A percentile compares a stretch with the other conserved stretches of the same genome.
phyloP scores from a whole-genome alignment of 179 eudicot genomes.

The Silene coronaria region DNA sequence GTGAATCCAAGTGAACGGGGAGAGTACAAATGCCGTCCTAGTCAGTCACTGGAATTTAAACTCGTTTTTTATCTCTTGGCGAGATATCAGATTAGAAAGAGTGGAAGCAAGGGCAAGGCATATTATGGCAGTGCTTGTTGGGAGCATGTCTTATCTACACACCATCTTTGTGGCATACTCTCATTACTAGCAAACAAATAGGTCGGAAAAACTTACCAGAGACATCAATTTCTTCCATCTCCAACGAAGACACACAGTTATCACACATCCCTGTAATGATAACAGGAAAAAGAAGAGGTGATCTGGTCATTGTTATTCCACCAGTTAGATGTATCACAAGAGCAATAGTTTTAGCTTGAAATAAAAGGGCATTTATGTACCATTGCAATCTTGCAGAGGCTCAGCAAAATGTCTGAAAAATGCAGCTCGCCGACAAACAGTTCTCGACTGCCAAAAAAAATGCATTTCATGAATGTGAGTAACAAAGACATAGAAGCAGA shows the following conservation, averaged over 20 bases:
- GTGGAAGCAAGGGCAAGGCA: too few relatives aligned
- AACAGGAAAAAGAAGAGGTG: not conserved
- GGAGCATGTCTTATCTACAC: not conserved
- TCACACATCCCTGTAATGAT: constrained; percentile 79
- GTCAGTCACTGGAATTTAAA: too few relatives aligned
- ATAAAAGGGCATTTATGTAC: constrained; percentile 23
- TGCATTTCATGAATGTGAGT: not conserved
- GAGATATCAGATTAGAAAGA: too few relatives aligned
- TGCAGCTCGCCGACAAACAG: constrained; percentile 77
- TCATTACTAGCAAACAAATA: not conserved
- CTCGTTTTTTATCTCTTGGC: too few relatives aligned
- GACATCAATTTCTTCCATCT: constrained; percentile 64
- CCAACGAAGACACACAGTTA: constrained; percentile 58
- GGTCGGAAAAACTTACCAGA: constrained; percentile 45
- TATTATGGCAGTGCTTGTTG: not conserved
- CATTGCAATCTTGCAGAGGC: constrained; percentile 86
- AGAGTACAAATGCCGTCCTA: too few relatives aligned
- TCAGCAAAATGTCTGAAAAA: constrained; percentile 91
- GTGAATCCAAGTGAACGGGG: too few relatives aligned
- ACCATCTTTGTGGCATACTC: not conserved
- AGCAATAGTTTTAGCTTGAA: not conserved
- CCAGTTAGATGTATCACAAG: not conserved
- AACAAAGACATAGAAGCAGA: not conserved
- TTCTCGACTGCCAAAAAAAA: constrained; percentile 52
- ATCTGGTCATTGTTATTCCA: constrained; percentile 7